Percentiles rank a stretch among this genome's conserved stretches.
Conservation (phyloP, 208 protist genomes). For the Zelonia costaricensis region DNA sequence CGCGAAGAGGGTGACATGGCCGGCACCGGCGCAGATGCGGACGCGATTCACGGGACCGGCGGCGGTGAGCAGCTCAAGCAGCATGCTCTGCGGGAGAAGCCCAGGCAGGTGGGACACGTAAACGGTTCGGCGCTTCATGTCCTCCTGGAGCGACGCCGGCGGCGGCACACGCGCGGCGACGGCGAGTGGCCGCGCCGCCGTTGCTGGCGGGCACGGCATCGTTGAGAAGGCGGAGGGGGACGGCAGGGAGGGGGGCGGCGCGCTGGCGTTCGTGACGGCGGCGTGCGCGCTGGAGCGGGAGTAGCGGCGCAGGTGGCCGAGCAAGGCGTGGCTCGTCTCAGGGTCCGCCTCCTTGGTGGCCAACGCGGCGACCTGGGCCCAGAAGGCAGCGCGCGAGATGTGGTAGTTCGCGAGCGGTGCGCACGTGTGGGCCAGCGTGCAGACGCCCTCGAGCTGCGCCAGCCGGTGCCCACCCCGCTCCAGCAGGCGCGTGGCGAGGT, state of each 20-base stretch:
- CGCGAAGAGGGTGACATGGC: constrained; percentile 73
- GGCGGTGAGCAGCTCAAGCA: constrained; percentile 57
- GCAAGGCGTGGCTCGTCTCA: constrained; percentile 35
- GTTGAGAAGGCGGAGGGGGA: constrained; percentile 14
- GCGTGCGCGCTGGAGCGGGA: constrained; percentile 37
- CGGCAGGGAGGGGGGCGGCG: not conserved
- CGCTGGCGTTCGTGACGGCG: not conserved
- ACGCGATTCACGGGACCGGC: constrained; percentile 79
- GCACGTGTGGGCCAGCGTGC: constrained; percentile 69
- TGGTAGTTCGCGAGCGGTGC: constrained; percentile 33
- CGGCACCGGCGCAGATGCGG: constrained; percentile 64
- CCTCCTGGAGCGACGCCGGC: constrained; percentile 26
- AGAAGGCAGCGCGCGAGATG: constrained; percentile 76
- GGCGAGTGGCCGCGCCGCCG: not conserved
- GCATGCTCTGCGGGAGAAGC: constrained; percentile 49
- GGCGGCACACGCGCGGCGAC: not conserved
- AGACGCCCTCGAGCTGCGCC: constrained; percentile 75
- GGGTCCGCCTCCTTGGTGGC: constrained; percentile 22
- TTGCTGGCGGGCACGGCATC: constrained; percentile 4
- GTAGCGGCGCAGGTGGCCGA: constrained; percentile 55
- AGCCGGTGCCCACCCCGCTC: constrained; percentile 42
- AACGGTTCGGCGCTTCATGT: constrained; percentile 65
- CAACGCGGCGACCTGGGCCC: constrained; percentile 60
- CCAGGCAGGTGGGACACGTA: constrained; percentile 78
- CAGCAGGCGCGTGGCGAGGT: constrained; percentile 61